Evolutionary conservation across 2,329 filamentous ascomycete species (phyloP), one percentile per base, ranked within the genome.

Genomic region (Paraphoma chrysanthemicola): DNA sequence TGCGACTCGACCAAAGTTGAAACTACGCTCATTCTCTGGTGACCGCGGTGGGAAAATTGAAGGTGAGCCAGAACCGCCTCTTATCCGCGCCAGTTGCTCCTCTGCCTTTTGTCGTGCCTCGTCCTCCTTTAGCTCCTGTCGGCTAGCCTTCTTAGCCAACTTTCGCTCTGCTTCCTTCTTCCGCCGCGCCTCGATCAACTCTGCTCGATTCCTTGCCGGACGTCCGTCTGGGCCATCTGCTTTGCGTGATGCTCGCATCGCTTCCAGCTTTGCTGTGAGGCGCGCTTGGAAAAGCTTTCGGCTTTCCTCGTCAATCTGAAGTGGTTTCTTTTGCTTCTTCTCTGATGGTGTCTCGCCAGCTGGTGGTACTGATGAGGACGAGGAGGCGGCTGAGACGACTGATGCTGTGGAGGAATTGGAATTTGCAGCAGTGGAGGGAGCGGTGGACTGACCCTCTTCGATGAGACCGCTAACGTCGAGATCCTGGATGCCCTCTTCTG

Each of bases 1-100:
- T 10, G 92, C 88, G n/a, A 99, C 88, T 36, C 92, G 89, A 31
- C 93, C 93, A 76, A 98, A 99, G 6, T 92, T 88, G 74, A 97
- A 96, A 79, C 89, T 91, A 71, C 87, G 89, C 60, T 84, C 73
- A 31, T 74, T 63, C 23, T 78, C 76, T n/a, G 83, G 82, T 39
- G 73, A 71, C 38, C 70, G 64, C n/a, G 83, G 83, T 60, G 78
- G 76, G 39, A 76, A 68, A 72, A 82, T 51, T 12, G 86, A 79
- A 1, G 86, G 83, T 12, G 84, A 87, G 48, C 85, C 85, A 7
- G 83, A 85, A 30, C 85, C 85, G 42, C 85, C 85, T 51, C 85
- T 82, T 33, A 88, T 81, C 28, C 85, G 81, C 54, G 82, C 80
- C 57, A 86, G 65, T 49, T 79, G 83, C 48, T 82, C 83, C 64